Evolutionary conservation across 208 protist species (phyloP), one percentile per base, ranked within the genome.

Genomic region (Trypanosomatidae sp.): DNA sequence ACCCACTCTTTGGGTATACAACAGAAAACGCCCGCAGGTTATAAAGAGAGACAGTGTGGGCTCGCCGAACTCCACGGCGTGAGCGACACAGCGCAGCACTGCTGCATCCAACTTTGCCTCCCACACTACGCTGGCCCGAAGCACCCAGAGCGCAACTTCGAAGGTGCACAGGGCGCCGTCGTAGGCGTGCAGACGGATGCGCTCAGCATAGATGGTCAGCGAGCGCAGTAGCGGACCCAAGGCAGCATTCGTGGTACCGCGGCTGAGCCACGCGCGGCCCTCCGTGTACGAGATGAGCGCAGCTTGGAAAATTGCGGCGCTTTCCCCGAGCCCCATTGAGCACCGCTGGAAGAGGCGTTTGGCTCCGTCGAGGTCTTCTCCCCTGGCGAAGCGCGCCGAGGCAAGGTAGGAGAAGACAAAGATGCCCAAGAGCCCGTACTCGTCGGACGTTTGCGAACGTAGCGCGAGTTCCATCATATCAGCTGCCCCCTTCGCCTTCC

Each of bases 21-120:
- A 47, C 44, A 85, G 83, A 67, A 87, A 78, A 13, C 70, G 71
- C 43, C 80, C 80, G 53, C 80, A 85, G 4, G 79, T 81, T 15
- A 79, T 81, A 77, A 90, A 90, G 69, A 90, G 66, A 15, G 70
- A 52, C 55, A 74, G 65, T 66, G 80, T 83, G 55, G 82, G 80
- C 74, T 90, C 79, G 28, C 74, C 78, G 36, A 76, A 66, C 44
- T 79, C 77, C 5, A 83, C 70, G 15, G 82, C 81, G 19, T 68
- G 77, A 25, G 79, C 76, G 3, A 84, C 73, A 55, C 80, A 69
- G 8, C 65, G 65, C 55, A 90, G 74, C 53, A 82, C 78, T 47
- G 66, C 65, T 33, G 47, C 68, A 50, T 82, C 77, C 7, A 90
- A 62, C 33, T 60, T 71, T 49, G 66, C 47, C n/a, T 81, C 83